Conservation (phyloP, 805 yeast genomes). For the Metschnikowia colocasiae region DNA sequence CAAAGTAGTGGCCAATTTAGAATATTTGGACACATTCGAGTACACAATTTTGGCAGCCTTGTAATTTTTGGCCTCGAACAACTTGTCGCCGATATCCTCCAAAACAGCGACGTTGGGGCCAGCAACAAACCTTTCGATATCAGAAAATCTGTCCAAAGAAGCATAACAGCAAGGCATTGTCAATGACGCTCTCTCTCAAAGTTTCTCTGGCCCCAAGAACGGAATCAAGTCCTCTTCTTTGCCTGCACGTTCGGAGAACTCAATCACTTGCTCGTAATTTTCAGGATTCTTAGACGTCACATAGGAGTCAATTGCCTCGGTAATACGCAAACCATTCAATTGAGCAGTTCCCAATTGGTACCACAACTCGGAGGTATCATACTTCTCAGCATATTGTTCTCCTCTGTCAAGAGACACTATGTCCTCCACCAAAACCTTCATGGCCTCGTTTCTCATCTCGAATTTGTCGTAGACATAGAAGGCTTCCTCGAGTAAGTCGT, state of each 20-base stretch:
- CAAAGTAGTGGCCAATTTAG: constrained; percentile 93
- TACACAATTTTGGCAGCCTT: constrained; percentile 90
- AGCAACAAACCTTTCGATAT: constrained; percentile 78
- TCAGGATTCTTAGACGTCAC: constrained; percentile 89
- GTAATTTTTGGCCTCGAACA: constrained; percentile 76
- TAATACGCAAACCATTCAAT: constrained; percentile 85
- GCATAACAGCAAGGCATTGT: constrained; percentile 91
- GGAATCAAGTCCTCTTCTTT: constrained; percentile 90
- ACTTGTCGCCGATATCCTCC: constrained; percentile 87
- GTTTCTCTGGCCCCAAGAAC: constrained; percentile 87
- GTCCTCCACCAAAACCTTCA: constrained; percentile 88
- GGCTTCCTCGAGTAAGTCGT: constrained; percentile 88
- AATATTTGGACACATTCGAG: constrained; percentile 85
- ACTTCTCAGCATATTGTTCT: constrained; percentile 85
- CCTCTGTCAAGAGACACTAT: constrained; percentile 94
- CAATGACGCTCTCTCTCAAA: constrained; percentile 86
- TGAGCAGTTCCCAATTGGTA: constrained; percentile 94
- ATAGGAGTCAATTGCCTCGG: constrained; percentile 89
- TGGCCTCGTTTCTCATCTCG: constrained; percentile 71
- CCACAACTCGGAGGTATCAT: constrained; percentile 86
- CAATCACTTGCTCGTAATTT: constrained; percentile 87
- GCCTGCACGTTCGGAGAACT: constrained; percentile 91
- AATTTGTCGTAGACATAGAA: constrained; percentile 86
- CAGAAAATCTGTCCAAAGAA: constrained; percentile 64
- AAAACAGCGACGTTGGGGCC: constrained; percentile 91